Base-by-base conservation (phyloP, 2,329 filamentous ascomycete genomes). In the Dactylellina sp. region DNA sequence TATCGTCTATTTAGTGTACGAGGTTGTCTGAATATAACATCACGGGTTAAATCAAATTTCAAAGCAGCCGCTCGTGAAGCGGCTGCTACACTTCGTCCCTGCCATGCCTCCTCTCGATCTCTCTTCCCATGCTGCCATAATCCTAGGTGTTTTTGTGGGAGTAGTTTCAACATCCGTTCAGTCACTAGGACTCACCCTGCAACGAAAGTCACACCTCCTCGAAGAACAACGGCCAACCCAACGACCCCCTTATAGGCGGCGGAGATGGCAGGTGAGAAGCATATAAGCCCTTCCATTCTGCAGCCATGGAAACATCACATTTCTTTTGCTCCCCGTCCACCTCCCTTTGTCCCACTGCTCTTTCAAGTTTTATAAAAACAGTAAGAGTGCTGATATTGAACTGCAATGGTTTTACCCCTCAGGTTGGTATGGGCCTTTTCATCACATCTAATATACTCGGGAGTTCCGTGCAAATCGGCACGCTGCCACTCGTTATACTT, bases 381-480 rank as follows among this genome's bases (percentile, higher is more conserved):
- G 22, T n/a, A 9, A 39, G 7, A 55, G 35, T 9, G 52, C 52
- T 59, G 55, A 59, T n/a, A 20, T 39, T 40, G 24, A 11, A 32
- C 12, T n/a, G 12, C 46, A 14, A 39, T 20, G 25, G n/a, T 37
- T 24, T 52, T 35, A 16, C 46, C 24, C 49, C 42, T 16, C 59
- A 78, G 76, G 75, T 96, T 75, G 95, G 95, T 68, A 98, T 99
- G 93, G 88, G 89, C 80, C 95, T 99, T 89, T 99, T 99, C 82
- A 89, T 99, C 77, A 85, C 96, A 77, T 92, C 95, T 75, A 99
- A 99, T 81, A 86, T 99, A 64, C 86, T 98, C 63, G 95, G 95
- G 71, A 97, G 93, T 83, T 94, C 92, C 39, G 95, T 99, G 71
- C 95, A 99, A 82, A 98, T 99, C 80, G 97, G 95, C 28, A 97